phyloP scores from a whole-genome alignment of 208 protist species.

The Vickermania ingenoplastis region DNA sequence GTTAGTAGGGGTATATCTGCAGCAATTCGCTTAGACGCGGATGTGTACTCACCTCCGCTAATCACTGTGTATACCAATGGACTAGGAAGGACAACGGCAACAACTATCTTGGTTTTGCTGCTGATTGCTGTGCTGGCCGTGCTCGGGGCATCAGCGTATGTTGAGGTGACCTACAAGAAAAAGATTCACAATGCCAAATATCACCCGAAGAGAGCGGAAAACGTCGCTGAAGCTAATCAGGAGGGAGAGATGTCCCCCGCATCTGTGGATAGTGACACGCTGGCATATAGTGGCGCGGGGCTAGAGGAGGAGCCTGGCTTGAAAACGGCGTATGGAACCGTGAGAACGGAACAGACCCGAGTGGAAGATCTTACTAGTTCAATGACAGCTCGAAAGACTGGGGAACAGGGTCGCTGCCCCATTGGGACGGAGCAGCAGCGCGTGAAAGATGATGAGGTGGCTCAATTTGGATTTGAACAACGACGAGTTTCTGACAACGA shows the following conservation, averaged over 20 bases:
- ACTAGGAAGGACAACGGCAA: slow-evolving; percentile 34
- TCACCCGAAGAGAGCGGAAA: slow-evolving; percentile 40
- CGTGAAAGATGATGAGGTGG: slow-evolving; percentile 18
- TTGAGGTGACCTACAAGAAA: slow-evolving; percentile 62
- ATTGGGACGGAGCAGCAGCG: slow-evolving; percentile 36
- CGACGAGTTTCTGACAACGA: background rate
- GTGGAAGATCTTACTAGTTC: slow-evolving; percentile 14
- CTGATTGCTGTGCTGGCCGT: slow-evolving; percentile 37
- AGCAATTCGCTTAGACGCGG: slow-evolving; percentile 45
- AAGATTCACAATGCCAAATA: slow-evolving; percentile 64
- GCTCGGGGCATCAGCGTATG: slow-evolving; percentile 36
- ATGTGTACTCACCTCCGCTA: slow-evolving; percentile 29
- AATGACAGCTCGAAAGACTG: slow-evolving; percentile 8
- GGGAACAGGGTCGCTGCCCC: slow-evolving; percentile 1
- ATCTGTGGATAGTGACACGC: too few relatives aligned
- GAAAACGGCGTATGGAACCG: slow-evolving; percentile 51
- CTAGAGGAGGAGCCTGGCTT: slow-evolving; percentile 10
- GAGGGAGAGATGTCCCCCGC: too few relatives aligned
- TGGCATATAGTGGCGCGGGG: too few relatives aligned
- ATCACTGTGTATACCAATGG: slow-evolving; percentile 13
- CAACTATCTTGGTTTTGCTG: slow-evolving; percentile 53
- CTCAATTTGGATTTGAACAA: slow-evolving; percentile 25
- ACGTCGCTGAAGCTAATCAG: too few relatives aligned
- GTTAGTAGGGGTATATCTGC: slow-evolving; percentile 54
- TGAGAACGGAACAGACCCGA: slow-evolving; percentile 42